Evolutionary conservation across 345 rosid genomes (phyloP).

Genomic region (Zanthoxylum bungeanum): DNA sequence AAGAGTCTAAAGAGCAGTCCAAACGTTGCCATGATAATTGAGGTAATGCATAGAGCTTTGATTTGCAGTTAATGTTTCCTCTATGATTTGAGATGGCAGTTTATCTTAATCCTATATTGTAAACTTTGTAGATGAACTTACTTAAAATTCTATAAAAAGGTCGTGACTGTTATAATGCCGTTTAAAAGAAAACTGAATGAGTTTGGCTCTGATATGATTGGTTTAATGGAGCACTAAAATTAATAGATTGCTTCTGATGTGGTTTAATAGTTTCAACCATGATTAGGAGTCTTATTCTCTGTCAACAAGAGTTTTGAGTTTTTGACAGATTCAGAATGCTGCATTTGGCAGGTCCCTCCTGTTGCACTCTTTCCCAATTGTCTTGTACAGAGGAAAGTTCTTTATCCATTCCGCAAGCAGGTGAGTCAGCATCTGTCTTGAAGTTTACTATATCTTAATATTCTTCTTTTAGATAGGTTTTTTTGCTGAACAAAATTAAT

Average conservation of each 20-base stretch:
- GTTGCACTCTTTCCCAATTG: constrained; percentile 73
- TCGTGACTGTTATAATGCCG: not conserved
- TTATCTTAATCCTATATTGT: not conserved
- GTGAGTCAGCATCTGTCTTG: constrained; percentile 23
- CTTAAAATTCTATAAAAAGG: not conserved
- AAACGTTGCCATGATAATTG: constrained; percentile 71
- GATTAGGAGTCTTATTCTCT: not conserved
- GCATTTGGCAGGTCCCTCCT: constrained; percentile 70
- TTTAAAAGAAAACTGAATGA: constrained; percentile 1
- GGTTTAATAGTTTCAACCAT: constrained; percentile 1
- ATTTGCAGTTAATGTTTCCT: constrained; percentile 1
- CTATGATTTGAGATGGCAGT: not conserved
- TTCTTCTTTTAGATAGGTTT: constrained; percentile 4
- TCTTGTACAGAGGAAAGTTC: constrained; percentile 76
- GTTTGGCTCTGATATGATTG: not conserved
- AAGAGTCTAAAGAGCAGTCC: constrained; percentile 70
- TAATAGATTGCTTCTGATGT: not conserved
- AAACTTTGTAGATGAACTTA: not conserved
- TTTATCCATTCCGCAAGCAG: constrained; percentile 81
- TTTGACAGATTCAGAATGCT: constrained; percentile 16
- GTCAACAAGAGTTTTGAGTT: constrained; percentile 1
- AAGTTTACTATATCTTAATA: constrained; percentile 2
- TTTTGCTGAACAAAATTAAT: constrained; percentile 10
- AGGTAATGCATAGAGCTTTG: constrained; percentile 44
- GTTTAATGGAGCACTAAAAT: not conserved